phyloP scores from a whole-genome alignment of 306 rosid genomes.

The Vigna nakashimae region DNA sequence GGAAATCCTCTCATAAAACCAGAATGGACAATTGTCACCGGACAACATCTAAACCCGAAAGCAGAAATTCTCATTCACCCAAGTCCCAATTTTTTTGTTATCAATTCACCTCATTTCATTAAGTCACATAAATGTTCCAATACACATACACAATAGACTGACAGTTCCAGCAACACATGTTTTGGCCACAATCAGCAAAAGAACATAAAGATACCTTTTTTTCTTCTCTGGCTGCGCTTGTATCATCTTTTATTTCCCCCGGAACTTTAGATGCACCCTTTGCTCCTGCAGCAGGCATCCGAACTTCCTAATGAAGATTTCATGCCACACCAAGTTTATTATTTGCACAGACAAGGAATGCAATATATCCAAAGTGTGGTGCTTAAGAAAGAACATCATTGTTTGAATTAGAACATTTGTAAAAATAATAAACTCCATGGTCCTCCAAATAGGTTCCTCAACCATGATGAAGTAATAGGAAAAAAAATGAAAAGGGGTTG shows the following conservation, averaged over 20 bases:
- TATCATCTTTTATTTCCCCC: constrained; percentile 87
- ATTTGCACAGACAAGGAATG: background rate
- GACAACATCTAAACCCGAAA: background rate
- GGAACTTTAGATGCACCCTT: constrained; percentile 79
- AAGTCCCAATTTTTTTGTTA: background rate
- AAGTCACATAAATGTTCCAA: background rate
- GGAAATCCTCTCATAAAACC: background rate
- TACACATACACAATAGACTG: background rate
- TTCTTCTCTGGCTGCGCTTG: constrained; percentile 78
- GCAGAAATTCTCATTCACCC: background rate
- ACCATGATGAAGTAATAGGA: background rate
- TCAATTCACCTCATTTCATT: background rate
- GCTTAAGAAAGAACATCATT: background rate
- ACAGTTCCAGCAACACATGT: background rate
- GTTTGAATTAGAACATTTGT: background rate
- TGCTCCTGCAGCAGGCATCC: constrained; percentile 94
- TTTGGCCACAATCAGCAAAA: constrained; percentile 6
- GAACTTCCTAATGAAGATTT: constrained; percentile 71
- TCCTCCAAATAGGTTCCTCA: background rate
- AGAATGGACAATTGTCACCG: background rate
- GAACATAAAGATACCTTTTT: constrained; percentile 59
- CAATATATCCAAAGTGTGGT: background rate
- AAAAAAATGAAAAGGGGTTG: background rate
- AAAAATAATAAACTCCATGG: background rate
- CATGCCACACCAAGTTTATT: constrained; percentile 26